phyloP scores from a whole-genome alignment of 2,329 filamentous ascomycete species.

The Neodidymelliopsis sp. region DNA sequence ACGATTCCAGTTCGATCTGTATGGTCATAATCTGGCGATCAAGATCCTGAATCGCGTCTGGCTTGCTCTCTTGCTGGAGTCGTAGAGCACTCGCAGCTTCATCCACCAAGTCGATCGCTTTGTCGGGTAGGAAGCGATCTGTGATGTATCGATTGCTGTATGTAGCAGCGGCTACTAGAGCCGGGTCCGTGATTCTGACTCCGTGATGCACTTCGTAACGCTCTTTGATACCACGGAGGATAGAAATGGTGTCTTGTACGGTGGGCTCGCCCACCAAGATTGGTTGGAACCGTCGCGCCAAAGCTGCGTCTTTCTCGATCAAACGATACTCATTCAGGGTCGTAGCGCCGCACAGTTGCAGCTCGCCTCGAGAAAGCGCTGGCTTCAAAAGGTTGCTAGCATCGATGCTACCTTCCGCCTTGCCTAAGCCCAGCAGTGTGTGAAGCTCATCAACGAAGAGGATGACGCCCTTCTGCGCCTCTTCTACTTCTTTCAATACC shows the following conservation, averaged over 20 bases:
- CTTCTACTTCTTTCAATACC: slow-evolving; percentile 88
- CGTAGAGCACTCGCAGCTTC: slow-evolving; percentile 91
- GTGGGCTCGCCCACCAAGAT: slow-evolving; percentile 92
- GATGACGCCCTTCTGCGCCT: slow-evolving; percentile 88
- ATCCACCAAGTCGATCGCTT: slow-evolving; percentile 96
- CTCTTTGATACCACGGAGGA: slow-evolving; percentile 94
- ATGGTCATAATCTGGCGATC: slow-evolving; percentile 97
- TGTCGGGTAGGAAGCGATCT: slow-evolving; percentile 93
- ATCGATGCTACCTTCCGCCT: slow-evolving; percentile 95
- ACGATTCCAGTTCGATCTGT: slow-evolving; percentile 92
- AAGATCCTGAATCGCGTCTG: slow-evolving; percentile 89
- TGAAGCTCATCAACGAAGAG: slow-evolving; percentile 96
- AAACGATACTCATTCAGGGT: slow-evolving; percentile 89
- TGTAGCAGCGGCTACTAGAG: slow-evolving; percentile 88
- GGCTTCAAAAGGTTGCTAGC: slow-evolving; percentile 95
- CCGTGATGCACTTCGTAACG: slow-evolving; percentile 98
- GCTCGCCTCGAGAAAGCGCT: slow-evolving; percentile 86
- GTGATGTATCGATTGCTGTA: slow-evolving; percentile 97
- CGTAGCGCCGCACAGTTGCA: slow-evolving; percentile 95
- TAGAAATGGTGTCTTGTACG: slow-evolving; percentile 92
- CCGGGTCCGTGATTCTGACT: slow-evolving; percentile 90
- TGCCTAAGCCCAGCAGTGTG: slow-evolving; percentile 87
- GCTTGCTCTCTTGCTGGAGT: slow-evolving; percentile 95
- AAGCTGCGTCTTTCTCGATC: slow-evolving; percentile 94
- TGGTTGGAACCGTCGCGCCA: slow-evolving; percentile 92